Conservation (phyloP, 148 eudicot genomes). For the Arctostaphylos glauca region DNA sequence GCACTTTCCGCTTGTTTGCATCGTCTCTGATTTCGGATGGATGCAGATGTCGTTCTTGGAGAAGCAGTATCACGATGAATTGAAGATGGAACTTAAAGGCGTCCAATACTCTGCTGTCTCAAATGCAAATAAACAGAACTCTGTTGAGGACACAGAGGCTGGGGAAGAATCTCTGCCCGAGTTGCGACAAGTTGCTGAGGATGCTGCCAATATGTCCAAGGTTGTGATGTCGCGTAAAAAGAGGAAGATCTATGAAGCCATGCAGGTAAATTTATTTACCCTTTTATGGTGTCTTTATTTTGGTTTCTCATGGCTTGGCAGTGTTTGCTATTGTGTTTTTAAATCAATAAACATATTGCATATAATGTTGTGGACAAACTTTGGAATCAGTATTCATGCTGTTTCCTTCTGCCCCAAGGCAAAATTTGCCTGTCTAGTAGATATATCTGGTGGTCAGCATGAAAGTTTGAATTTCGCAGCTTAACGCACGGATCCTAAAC, state of each 20-base stretch:
- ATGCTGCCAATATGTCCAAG: conserved; percentile 42
- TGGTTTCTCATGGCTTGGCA: not conserved
- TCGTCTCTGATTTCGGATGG: conserved; percentile 4
- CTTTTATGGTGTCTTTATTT: not conserved
- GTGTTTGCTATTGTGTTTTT: not conserved
- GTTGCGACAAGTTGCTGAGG: conserved; percentile 35
- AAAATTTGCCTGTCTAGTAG: not conserved
- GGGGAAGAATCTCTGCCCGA: conserved; percentile 28
- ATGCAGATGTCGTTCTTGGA: conserved; percentile 53
- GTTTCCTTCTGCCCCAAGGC: not conserved
- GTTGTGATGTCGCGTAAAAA: conserved; percentile 52
- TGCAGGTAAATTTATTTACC: conserved; percentile 35
- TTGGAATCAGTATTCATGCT: not conserved
- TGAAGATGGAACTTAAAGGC: conserved; percentile 60
- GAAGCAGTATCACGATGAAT: conserved; percentile 65
- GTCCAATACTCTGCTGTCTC: conserved; percentile 19
- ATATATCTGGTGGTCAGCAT: not conserved
- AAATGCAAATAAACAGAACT: conserved; percentile 14
- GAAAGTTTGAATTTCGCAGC: not conserved
- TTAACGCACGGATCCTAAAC: not conserved
- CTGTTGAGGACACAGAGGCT: conserved; percentile 24
- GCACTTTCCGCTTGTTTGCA: not conserved
- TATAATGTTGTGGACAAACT: not conserved
- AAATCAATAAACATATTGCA: not conserved
- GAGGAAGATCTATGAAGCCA: conserved; percentile 53